These are phyloP conservation scores for Oxyria digyna DNA, from an alignment of 148 eudicot species.

Conservation along the genomic window DNA sequence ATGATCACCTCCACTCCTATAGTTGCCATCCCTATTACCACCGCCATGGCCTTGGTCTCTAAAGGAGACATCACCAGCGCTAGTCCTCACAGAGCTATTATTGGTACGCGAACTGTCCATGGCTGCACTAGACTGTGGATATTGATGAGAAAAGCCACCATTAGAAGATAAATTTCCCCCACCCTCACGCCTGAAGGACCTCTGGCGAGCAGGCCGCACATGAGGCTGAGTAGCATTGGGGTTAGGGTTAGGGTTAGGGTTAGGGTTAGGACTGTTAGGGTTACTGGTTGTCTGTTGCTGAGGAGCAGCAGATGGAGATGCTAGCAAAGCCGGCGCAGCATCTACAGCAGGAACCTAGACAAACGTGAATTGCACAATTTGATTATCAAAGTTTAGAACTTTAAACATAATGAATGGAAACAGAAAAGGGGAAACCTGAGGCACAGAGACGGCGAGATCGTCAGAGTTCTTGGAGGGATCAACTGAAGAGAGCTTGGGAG, in stretches of 20 bases:
- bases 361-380: no score
- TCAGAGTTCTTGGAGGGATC: slow-evolving; percentile 30
- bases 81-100: slow-evolving; percentile 25
- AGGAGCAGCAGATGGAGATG: slow-evolving; percentile 7
- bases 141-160: slow-evolving; percentile 45
- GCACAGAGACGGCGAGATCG: slow-evolving; percentile 24
- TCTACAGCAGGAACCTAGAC: slow-evolving; percentile 38
- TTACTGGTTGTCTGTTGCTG: slow-evolving; percentile 30
- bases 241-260: slow-evolving; percentile 27
- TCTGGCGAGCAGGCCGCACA: slow-evolving; percentile 44
- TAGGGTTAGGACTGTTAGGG: slow-evolving; percentile 28
- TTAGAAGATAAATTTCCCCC: slow-evolving; percentile 40
- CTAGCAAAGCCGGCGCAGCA: slow-evolving; percentile 8
- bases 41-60: slow-evolving; percentile 26
- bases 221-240: slow-evolving; percentile 21
- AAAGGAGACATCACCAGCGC: slow-evolving; percentile 31
- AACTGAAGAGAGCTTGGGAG: slow-evolving; percentile 35
- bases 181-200: slow-evolving; percentile 47
- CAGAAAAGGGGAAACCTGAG: slow-evolving; percentile 28
- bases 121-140: slow-evolving; percentile 16
- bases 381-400: no score
- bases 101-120: slow-evolving; percentile 21
- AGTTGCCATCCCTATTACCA: slow-evolving; percentile 33
- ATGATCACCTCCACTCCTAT: slow-evolving; percentile 34
- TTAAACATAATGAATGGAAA: neutral